Evolutionary conservation across 495 filamentous ascomycete genomes (phyloP).

Genomic region (Trichoderma reesei): DNA sequence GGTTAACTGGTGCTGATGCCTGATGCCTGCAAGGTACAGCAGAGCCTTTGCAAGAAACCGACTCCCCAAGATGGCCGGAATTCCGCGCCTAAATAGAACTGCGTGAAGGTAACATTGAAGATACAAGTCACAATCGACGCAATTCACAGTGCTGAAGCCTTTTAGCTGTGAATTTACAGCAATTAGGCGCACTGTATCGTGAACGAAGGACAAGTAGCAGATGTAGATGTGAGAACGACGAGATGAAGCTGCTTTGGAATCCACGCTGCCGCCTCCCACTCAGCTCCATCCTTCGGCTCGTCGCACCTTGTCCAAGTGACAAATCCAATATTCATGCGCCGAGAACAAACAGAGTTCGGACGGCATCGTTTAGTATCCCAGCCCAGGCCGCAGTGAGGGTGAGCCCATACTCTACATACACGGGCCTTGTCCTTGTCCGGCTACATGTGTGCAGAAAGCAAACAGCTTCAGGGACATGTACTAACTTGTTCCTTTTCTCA

Average conservation of each 20-base stretch:
- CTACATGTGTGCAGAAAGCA: too few species aligned
- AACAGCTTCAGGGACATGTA: too few species aligned
- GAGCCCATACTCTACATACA: too few species aligned
- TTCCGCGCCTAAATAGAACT: too few species aligned
- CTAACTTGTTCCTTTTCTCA: too few species aligned
- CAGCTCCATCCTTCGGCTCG: background rate
- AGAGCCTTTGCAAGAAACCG: too few species aligned
- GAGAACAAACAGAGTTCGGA: too few species aligned
- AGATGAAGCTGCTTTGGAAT: background rate
- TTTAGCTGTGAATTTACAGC: background rate
- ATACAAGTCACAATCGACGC: too few species aligned
- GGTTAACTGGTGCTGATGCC: background rate
- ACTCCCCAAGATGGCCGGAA: background rate
- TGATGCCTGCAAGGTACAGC: background rate
- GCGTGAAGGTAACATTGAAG: too few species aligned
- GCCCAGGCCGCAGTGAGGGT: background rate
- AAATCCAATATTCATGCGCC: background rate
- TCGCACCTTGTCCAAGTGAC: background rate
- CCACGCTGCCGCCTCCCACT: background rate
- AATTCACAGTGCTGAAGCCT: background rate
- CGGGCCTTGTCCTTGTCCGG: too few species aligned
- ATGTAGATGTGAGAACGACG: too few species aligned
- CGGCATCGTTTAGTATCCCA: background rate
- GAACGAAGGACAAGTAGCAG: background rate
- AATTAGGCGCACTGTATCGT: background rate